Percentiles rank a stretch among this genome's conserved stretches.
Evolutionary conservation across 140 eudicot species (phyloP).

Genomic region (Anethum foeniculum): DNA sequence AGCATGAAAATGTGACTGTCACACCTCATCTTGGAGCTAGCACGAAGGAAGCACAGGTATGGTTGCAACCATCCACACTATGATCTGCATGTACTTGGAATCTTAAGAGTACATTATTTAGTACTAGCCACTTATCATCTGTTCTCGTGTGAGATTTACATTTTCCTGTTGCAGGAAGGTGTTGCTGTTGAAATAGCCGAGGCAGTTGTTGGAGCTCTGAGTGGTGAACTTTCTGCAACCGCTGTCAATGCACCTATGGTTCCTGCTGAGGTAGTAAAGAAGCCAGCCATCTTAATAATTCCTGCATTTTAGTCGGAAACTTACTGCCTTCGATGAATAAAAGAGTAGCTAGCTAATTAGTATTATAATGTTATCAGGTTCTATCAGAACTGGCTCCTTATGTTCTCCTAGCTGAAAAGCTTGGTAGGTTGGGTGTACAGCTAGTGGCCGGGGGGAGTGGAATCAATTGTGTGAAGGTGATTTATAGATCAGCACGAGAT

Average conservation of each 20-base stretch:
- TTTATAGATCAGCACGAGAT: conserved; percentile 50
- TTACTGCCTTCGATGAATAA: neutral
- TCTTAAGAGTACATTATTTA: neutral
- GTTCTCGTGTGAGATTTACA: neutral
- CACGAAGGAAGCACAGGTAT: conserved; percentile 88
- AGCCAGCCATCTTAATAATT: neutral
- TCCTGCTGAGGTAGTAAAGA: conserved; percentile 48
- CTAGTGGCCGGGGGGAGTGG: conserved; percentile 80
- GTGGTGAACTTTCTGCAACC: conserved; percentile 75
- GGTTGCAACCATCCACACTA: conserved; percentile 3
- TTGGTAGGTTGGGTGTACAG: conserved; percentile 77
- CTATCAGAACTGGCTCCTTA: conserved; percentile 82
- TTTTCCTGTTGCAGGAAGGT: conserved; percentile 40
- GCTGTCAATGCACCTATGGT: conserved; percentile 91
- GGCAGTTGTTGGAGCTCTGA: conserved; percentile 62
- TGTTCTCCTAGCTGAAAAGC: conserved; percentile 70
- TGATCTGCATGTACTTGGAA: neutral
- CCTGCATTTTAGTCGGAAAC: neutral
- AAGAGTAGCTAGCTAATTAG: neutral
- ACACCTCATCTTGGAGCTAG: conserved; percentile 97
- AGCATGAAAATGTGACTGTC: conserved; percentile 62
- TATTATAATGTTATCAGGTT: conserved; percentile 26
- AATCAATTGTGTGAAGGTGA: conserved; percentile 51
- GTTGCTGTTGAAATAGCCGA: conserved; percentile 86
- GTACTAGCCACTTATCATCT: neutral